These are phyloP conservation scores for Amylostereum chailletii DNA, from an alignment of 1,284 basidiomycete genomes.

Conservation along the genomic window DNA sequence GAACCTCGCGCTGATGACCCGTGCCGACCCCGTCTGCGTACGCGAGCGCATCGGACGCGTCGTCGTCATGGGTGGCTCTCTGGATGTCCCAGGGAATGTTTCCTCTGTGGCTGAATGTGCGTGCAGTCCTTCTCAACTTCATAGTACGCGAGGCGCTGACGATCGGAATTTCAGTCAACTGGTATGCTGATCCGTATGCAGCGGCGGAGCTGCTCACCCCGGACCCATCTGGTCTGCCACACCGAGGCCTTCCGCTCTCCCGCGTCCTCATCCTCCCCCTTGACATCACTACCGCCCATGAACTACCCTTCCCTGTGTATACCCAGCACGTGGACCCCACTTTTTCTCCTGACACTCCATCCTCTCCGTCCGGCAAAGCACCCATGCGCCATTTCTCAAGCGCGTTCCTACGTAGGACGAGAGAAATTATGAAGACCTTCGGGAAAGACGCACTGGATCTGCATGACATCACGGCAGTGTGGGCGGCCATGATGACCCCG, in stretches of 20 bases:
- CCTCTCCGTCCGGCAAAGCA: slow-evolving; percentile 32
- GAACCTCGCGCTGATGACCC: slow-evolving; percentile 69
- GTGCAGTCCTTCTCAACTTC: slow-evolving; percentile 8
- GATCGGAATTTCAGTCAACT: slow-evolving; percentile 60
- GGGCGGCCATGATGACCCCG: slow-evolving; percentile 67
- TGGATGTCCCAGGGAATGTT: slow-evolving; percentile 91
- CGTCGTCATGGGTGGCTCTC: slow-evolving; percentile 92
- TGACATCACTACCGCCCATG: slow-evolving; percentile 76
- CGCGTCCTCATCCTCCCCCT: slow-evolving; percentile 70
- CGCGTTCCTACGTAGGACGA: slow-evolving; percentile 67
- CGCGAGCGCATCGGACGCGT: slow-evolving; percentile 63
- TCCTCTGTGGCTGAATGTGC: slow-evolving; percentile 75
- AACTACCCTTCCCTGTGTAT: slow-evolving; percentile 67
- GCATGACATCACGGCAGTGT: slow-evolving; percentile 78
- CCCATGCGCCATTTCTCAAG: slow-evolving; percentile 70
- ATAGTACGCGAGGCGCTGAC: not conserved
- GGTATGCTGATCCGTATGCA: slow-evolving; percentile 88
- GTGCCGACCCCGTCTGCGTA: slow-evolving; percentile 45
- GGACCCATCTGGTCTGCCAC: slow-evolving; percentile 16
- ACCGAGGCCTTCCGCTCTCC: slow-evolving; percentile 42
- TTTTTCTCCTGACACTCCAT: slow-evolving; percentile 43
- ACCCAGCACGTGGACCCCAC: slow-evolving; percentile 40
- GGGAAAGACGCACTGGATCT: slow-evolving; percentile 83
- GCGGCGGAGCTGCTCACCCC: slow-evolving; percentile 57
- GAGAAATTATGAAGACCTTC: slow-evolving; percentile 61